Evolutionary conservation across 2,329 filamentous ascomycete species (phyloP).

Genomic region (Corinectria fuckeliana): DNA sequence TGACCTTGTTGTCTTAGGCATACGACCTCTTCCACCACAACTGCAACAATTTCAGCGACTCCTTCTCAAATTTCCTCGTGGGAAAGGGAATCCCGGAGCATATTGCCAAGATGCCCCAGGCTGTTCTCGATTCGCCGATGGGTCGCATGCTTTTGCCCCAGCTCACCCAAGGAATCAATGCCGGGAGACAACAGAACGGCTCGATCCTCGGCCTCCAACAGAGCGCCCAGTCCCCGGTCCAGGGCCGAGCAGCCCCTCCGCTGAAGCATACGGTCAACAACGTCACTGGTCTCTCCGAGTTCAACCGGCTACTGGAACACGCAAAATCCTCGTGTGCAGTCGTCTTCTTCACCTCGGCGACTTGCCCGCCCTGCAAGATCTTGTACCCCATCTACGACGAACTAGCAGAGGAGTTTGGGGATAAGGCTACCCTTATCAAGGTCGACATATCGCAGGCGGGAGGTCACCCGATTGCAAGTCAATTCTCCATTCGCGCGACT

Average conservation of each 20-base stretch:
- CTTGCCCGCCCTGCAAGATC: constrained; percentile 82
- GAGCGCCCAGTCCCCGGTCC: constrained; percentile 37
- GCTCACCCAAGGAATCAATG: constrained; percentile 57
- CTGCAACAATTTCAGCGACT: constrained; percentile 97
- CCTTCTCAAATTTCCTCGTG: constrained; percentile 86
- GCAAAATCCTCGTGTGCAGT: constrained; percentile 75
- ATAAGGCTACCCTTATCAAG: constrained; percentile 77
- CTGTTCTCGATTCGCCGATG: constrained; percentile 84
- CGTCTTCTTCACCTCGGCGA: constrained; percentile 91
- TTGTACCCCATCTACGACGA: constrained; percentile 84
- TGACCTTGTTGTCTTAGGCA: constrained; percentile 56
- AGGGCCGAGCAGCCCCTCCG: constrained; percentile 28
- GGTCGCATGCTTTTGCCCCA: constrained; percentile 87
- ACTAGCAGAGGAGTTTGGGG: constrained; percentile 74
- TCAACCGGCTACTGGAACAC: constrained; percentile 52
- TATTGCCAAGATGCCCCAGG: constrained; percentile 84
- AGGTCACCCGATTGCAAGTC: constrained; percentile 67
- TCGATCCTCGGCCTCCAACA: constrained; percentile 61
- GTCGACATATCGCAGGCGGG: constrained; percentile 75
- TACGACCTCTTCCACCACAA: constrained; percentile 93
- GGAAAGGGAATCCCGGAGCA: constrained; percentile 88
- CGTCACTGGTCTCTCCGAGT: constrained; percentile 54
- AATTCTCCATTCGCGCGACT: constrained; percentile 75
- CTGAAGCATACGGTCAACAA: constrained; percentile 60
- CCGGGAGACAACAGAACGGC: constrained; percentile 54